These are phyloP conservation scores for Daphne laureola DNA, from an alignment of 441 rosid genomes.

Conservation along the genomic window DNA sequence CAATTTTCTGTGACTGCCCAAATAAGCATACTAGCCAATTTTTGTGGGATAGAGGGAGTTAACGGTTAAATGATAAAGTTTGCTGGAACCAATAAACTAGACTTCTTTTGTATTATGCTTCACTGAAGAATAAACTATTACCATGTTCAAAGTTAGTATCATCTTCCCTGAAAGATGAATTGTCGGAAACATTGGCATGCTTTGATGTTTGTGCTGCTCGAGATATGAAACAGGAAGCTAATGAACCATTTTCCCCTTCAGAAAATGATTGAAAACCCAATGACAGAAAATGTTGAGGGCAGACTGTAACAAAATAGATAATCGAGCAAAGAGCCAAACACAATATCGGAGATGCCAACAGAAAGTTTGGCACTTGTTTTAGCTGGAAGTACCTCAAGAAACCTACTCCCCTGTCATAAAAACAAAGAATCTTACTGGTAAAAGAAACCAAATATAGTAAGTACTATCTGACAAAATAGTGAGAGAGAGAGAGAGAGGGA, in stretches of 20 bases:
- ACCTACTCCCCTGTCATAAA: conserved; percentile 71
- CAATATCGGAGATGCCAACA: conserved; percentile 83
- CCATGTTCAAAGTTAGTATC: conserved; percentile 27
- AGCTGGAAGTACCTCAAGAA: conserved; percentile 77
- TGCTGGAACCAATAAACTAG: too few species aligned
- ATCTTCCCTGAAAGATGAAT: conserved; percentile 18
- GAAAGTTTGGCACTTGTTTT: conserved; percentile 88
- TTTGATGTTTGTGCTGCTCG: conserved; percentile 18
- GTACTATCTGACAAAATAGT: too few species aligned
- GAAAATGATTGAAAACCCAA: conserved; percentile 51
- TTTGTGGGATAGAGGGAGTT: too few species aligned
- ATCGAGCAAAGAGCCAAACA: conserved; percentile 64
- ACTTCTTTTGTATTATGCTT: too few species aligned
- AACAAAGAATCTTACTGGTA: not conserved
- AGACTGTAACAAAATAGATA: conserved; percentile 42
- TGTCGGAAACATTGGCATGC: conserved; percentile 11
- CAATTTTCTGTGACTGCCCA: too few species aligned
- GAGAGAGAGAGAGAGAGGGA: too few species aligned
- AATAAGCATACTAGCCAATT: too few species aligned
- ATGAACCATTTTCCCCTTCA: conserved; percentile 30
- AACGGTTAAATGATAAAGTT: too few species aligned
- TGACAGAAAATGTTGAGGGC: conserved; percentile 42
- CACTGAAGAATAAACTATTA: too few species aligned
- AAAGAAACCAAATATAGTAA: too few species aligned
- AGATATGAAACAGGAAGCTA: conserved; percentile 24